A percentile compares a stretch with the other conserved stretches of the same genome.
Evolutionary conservation across 371 early-diverging fungal genomes (phyloP).

Genomic region (Conidiobolus incongruus): DNA sequence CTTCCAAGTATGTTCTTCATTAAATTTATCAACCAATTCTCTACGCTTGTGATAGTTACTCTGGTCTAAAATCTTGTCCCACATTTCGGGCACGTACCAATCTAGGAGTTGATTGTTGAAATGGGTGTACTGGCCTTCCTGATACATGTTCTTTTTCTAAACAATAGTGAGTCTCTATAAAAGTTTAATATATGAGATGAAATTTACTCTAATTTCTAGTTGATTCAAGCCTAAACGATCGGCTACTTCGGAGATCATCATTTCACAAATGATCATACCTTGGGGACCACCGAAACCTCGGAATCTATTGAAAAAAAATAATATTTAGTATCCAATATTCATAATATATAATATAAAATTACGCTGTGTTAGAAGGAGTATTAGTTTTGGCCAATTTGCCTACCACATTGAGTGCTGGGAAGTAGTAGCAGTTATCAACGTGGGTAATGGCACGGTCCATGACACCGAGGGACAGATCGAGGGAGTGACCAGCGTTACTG

Average conservation of each 20-base stretch:
- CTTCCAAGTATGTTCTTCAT: constrained; percentile 26
- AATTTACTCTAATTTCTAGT: constrained; percentile 19
- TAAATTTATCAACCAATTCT: constrained; percentile 26
- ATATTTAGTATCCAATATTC: constrained; percentile 4
- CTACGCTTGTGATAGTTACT: constrained; percentile 18
- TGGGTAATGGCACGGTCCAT: constrained; percentile 45
- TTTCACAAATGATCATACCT: constrained; percentile 47
- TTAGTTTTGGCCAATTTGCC: constrained; percentile 52
- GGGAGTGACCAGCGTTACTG: constrained; percentile 45
- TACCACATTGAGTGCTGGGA: constrained; percentile 26
- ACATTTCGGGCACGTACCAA: constrained; percentile 38
- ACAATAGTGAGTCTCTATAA: background rate
- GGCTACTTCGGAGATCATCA: constrained; percentile 40
- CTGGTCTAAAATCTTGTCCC: constrained; percentile 22
- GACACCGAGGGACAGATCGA: constrained; percentile 37
- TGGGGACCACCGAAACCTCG: constrained; percentile 57
- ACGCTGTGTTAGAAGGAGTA: constrained; percentile 47
- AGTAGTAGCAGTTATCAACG: constrained; percentile 41
- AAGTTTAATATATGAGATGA: background rate
- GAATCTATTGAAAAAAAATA: constrained; percentile 11
- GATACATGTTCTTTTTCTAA: constrained; percentile 29
- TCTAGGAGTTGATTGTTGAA: constrained; percentile 31
- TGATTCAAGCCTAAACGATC: constrained; percentile 22
- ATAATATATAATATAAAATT: constrained; percentile 4
- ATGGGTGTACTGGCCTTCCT: constrained; percentile 34